phyloP scores from a whole-genome alignment of 1,284 basidiomycete species.

The Rhodotorula sp. region DNA sequence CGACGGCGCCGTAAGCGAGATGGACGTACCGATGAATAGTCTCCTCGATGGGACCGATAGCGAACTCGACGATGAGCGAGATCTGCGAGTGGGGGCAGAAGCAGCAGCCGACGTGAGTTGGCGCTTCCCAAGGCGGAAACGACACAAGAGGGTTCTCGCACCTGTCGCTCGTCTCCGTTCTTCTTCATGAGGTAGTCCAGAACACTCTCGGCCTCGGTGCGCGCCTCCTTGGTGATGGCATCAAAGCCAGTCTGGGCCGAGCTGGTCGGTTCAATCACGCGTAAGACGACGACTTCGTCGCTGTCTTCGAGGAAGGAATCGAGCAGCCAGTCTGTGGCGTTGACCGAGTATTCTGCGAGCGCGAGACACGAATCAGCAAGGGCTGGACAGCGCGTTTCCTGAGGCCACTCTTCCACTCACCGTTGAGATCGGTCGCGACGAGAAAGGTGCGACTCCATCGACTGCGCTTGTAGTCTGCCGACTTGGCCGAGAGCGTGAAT shows the following conservation, averaged over 20 bases:
- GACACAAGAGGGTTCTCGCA: conserved; percentile 54
- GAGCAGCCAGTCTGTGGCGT: conserved; percentile 77
- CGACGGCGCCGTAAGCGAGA: background rate
- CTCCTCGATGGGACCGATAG: conserved; percentile 83
- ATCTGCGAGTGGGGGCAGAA: conserved; percentile 56
- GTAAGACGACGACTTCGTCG: conserved; percentile 88
- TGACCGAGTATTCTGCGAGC: conserved; percentile 65
- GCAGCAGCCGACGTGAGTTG: background rate
- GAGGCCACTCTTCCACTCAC: conserved; percentile 14
- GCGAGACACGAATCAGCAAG: background rate
- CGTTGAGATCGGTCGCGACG: conserved; percentile 81
- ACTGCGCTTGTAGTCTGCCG: conserved; percentile 73
- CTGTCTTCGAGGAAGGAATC: conserved; percentile 59
- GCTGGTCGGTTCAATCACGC: conserved; percentile 68
- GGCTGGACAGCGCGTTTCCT: background rate
- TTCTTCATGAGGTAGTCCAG: conserved; percentile 79
- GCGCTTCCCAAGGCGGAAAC: background rate
- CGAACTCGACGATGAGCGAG: conserved; percentile 89
- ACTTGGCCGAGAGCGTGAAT: conserved; percentile 67
- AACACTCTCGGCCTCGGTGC: conserved; percentile 82
- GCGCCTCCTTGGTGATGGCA: conserved; percentile 67
- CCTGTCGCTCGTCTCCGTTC: conserved; percentile 73
- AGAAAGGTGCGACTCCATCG: conserved; percentile 85
- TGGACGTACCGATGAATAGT: conserved; percentile 58
- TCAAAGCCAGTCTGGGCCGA: conserved; percentile 35